phyloP scores from a whole-genome alignment of 1,284 basidiomycete species.

The Macrocystidia cucumis region DNA sequence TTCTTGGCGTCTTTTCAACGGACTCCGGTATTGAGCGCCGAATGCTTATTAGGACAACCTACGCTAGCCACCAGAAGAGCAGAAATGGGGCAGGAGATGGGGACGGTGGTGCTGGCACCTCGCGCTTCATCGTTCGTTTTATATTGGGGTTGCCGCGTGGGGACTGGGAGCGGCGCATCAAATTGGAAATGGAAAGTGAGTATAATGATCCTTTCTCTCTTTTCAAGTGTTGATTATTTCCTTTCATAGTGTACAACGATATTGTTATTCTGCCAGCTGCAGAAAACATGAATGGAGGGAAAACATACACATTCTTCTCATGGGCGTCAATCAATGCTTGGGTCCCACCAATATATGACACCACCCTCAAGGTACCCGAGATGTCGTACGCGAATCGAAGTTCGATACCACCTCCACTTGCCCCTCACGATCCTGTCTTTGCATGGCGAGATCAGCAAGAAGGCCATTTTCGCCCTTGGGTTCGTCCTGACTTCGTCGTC shows the following conservation, averaged over 20 bases:
- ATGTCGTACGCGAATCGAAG: slow-evolving; percentile 59
- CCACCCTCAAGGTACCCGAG: slow-evolving; percentile 30
- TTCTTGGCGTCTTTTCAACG: slow-evolving; percentile 89
- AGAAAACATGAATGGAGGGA: slow-evolving; percentile 93
- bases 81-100: slow-evolving; percentile 63
- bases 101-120: slow-evolving; percentile 70
- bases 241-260: slow-evolving; percentile 72
- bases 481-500: slow-evolving; percentile 80
- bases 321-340: slow-evolving; percentile 91
- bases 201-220: slow-evolving; percentile 13
- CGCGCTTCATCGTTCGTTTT: slow-evolving; percentile 86
- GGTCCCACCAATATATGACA: slow-evolving; percentile 71
- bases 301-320: slow-evolving; percentile 78
- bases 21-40: slow-evolving; percentile 84
- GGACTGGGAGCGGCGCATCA: slow-evolving; percentile 74
- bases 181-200: slow-evolving; percentile 89
- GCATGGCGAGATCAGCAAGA: slow-evolving; percentile 45
- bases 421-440: slow-evolving; percentile 56
- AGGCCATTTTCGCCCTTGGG: slow-evolving; percentile 48
- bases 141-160: slow-evolving; percentile 83
- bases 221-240: slow-evolving; percentile 1
- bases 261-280: slow-evolving; percentile 77
- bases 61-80: slow-evolving; percentile 78
- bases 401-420: slow-evolving; percentile 43
- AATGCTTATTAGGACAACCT: slow-evolving; percentile 86